Evolutionary conservation across 2,329 filamentous ascomycete genomes (phyloP).

Genomic region (Aspergillus hortae): DNA sequence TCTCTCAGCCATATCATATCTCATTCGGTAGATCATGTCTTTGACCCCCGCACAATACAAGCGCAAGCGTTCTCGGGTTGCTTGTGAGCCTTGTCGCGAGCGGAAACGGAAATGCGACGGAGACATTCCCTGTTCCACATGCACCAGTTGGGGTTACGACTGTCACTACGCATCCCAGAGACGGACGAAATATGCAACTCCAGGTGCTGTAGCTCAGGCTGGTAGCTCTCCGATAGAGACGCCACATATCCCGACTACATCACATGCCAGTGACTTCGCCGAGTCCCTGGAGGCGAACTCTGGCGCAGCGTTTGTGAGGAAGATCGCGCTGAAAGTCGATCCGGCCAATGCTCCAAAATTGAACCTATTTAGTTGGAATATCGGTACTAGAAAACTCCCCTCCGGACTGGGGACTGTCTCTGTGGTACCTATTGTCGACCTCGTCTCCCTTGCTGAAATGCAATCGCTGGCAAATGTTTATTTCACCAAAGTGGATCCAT

Average conservation of each 20-base stretch:
- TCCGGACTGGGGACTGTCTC: constrained; percentile 6
- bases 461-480: constrained; percentile 43
- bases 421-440: constrained; percentile 38
- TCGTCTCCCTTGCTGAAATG: constrained; percentile 48
- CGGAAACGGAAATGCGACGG: constrained; percentile 31
- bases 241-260: constrained; percentile 5
- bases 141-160: constrained; percentile 25
- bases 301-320: constrained; percentile 51
- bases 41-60: not conserved
- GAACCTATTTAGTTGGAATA: constrained; percentile 55
- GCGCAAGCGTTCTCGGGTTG: constrained; percentile 21
- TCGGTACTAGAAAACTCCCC: constrained; percentile 27
- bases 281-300: constrained; percentile 52
- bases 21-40: no score
- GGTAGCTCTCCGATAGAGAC: not conserved
- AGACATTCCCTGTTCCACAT: constrained; percentile 23
- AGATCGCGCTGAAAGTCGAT: constrained; percentile 51
- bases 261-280: constrained; percentile 3
- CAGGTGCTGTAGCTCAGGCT: not conserved
- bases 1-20: no score
- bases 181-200: not conserved
- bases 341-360: constrained; percentile 50
- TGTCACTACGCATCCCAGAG: constrained; percentile 19
- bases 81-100: constrained; percentile 26
- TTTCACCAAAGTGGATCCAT: constrained; percentile 49